Evolutionary conservation across 768 basidiomycete genomes (phyloP), one percentile per base, ranked within the genome.

Genomic region (Tephrocybe sp.): DNA sequence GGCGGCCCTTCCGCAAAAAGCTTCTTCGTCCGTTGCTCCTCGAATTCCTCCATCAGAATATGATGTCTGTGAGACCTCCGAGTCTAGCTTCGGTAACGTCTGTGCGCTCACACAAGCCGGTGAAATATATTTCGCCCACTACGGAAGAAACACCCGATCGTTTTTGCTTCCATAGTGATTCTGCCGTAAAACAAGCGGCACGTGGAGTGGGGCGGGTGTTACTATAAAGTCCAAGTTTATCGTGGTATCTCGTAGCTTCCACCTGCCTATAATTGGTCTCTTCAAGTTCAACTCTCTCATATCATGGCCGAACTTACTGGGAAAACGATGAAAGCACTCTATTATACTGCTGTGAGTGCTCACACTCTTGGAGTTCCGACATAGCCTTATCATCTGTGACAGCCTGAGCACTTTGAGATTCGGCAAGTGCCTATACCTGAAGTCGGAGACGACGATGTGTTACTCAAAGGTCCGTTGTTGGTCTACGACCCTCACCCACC

Each of bases 341-440:
- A 75, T 71, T 87, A 87, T 68, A 73, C 73, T 59, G 71, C 74
- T 56, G 84, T 85, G 55, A 51, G 73, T 66, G n/a, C 3, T 39
- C 28, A 25, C 7, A 21, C 34, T 30, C 1, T 26, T 17, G 14
- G 34, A 20, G 21, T 40, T 42, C 48, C 38, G 44, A 58, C 25
- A 50, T 55, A 58, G 38, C 66, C 38, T 10, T 17, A n/a, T 37
- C 44, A n/a, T 45, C 44, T 36, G 8, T 28, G 28, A 20, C 51
- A 88, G 85, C 82, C 88, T 48, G 70, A 73, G 59, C 67, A 88
- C 44, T 90, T 90, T 58, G 79, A 81, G 50, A 74, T 90, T 51
- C 83, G 74, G 58, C 68, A 82, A 33, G 86, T 90, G 7, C 83
- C 85, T 4, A 80, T 89, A 49, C 88, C 88, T 6, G 53, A 77